These are phyloP conservation scores for Ilex paraguariensis DNA, from an alignment of 305 asterid genomes.

Conservation along the genomic window DNA sequence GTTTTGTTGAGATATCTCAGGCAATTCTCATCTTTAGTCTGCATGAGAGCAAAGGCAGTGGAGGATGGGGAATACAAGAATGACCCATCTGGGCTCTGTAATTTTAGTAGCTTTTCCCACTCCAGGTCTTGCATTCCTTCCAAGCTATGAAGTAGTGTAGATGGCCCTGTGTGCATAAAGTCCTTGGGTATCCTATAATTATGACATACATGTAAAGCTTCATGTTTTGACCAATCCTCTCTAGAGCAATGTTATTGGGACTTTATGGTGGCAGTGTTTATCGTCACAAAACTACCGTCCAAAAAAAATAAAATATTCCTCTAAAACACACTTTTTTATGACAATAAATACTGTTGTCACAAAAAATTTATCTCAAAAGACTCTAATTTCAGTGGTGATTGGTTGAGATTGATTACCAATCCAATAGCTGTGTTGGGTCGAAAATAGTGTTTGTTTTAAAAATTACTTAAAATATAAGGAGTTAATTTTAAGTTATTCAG, in stretches of 20 bases:
- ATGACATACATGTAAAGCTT: constrained; percentile 14
- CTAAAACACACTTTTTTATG: too few relatives aligned
- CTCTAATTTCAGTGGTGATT: too few relatives aligned
- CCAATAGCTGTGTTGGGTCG: neutral
- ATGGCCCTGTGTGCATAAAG: constrained; percentile 67
- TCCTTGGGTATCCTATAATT: constrained; percentile 76
- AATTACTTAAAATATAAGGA: too few relatives aligned
- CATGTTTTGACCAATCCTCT: too few relatives aligned
- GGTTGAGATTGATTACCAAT: neutral
- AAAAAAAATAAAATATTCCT: too few relatives aligned
- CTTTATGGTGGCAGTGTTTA: too few relatives aligned
- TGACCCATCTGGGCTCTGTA: constrained; percentile 27
- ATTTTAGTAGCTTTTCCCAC: constrained; percentile 26
- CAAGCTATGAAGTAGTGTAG: constrained; percentile 85
- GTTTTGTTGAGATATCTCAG: constrained; percentile 45
- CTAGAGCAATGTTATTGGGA: neutral
- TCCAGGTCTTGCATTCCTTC: constrained; percentile 65
- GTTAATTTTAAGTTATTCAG: neutral
- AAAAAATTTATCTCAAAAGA: too few relatives aligned
- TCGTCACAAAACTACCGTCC: too few relatives aligned
- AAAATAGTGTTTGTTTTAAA: too few relatives aligned
- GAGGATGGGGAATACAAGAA: constrained; percentile 29
- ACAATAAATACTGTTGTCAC: too few relatives aligned
- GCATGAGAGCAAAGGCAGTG: constrained; percentile 27
- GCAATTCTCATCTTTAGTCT: constrained; percentile 62